Conservation (phyloP, 495 filamentous ascomycete species). For the Bombardia bombarda region DNA sequence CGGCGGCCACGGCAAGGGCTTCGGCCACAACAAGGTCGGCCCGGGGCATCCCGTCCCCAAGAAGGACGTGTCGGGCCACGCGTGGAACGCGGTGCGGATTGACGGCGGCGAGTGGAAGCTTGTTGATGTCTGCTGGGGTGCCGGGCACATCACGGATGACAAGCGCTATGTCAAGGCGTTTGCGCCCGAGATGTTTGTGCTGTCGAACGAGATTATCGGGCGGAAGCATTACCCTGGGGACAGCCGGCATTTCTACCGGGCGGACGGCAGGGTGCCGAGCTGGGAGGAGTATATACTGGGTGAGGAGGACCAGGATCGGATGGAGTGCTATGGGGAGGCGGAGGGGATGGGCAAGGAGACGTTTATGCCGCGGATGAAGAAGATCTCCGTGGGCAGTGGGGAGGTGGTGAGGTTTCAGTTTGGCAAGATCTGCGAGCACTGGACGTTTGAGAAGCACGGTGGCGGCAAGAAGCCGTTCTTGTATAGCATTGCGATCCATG, state of each 20-base stretch:
- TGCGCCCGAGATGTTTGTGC: slow-evolving; percentile 61
- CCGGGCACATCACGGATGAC: slow-evolving; percentile 49
- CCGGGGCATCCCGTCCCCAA: slow-evolving; percentile 53
- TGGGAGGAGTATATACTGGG: slow-evolving; percentile 79
- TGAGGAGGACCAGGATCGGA: slow-evolving; percentile 32
- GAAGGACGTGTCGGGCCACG: slow-evolving; percentile 50
- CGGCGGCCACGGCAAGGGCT: slow-evolving; percentile 81
- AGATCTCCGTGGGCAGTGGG: slow-evolving; percentile 46
- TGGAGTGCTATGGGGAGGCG: slow-evolving; percentile 43
- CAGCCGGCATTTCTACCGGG: slow-evolving; percentile 57
- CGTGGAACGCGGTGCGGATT: slow-evolving; percentile 89
- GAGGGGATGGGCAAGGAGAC: slow-evolving; percentile 57
- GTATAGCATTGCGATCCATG: slow-evolving; percentile 56
- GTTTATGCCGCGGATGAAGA: slow-evolving; percentile 50
- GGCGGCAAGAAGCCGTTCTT: slow-evolving; percentile 55
- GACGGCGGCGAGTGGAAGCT: slow-evolving; percentile 86
- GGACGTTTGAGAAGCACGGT: slow-evolving; percentile 60
- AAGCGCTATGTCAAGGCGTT: slow-evolving; percentile 60
- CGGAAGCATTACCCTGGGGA: slow-evolving; percentile 69
- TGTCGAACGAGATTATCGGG: slow-evolving; percentile 77
- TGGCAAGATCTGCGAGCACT: slow-evolving; percentile 66
- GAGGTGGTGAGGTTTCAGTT: slow-evolving; percentile 65
- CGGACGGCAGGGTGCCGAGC: slow-evolving; percentile 34
- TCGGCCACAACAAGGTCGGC: slow-evolving; percentile 49
- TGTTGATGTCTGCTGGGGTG: slow-evolving; percentile 89